Evolutionary conservation across 2,329 filamentous ascomycete genomes (phyloP).

Genomic region (Berkeleyomyces rouxiae): DNA sequence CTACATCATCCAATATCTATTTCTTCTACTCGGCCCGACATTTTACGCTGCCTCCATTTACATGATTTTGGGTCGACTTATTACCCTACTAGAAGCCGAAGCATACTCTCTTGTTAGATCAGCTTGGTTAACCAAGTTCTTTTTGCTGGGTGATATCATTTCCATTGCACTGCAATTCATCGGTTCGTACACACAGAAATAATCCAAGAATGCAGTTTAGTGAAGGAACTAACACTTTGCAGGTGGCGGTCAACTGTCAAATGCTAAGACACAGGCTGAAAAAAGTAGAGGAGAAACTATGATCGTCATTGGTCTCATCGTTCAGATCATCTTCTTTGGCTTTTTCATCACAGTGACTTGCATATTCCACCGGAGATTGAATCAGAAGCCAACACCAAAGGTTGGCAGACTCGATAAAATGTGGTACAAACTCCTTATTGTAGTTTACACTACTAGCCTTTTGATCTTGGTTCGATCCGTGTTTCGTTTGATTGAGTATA

Average conservation of each 20-base stretch:
- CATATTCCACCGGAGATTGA: constrained; percentile 26
- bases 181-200: neutral
- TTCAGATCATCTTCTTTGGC: constrained; percentile 37
- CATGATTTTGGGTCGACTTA: constrained; percentile 31
- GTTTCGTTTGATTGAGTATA: constrained; percentile 33
- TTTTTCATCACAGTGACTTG: constrained; percentile 32
- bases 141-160: constrained; percentile 36
- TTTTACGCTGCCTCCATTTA: constrained; percentile 35
- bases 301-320: constrained; percentile 34
- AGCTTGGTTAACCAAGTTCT: constrained; percentile 34
- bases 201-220: too few relatives aligned
- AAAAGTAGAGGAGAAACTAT: constrained; percentile 26
- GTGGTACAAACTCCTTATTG: constrained; percentile 20
- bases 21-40: constrained; percentile 31
- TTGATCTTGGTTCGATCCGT: constrained; percentile 31
- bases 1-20: constrained; percentile 27
- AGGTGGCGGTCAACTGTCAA: constrained; percentile 26
- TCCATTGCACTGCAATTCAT: constrained; percentile 13
- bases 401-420: constrained; percentile 14
- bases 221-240: constrained; percentile 21
- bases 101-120: constrained; percentile 20
- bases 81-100: constrained; percentile 24
- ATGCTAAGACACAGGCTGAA: neutral
- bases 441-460: constrained; percentile 20
- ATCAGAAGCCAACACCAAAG: constrained; percentile 15